phyloP scores from a whole-genome alignment of 2,329 filamentous ascomycete genomes.

The Nemania abortiva region DNA sequence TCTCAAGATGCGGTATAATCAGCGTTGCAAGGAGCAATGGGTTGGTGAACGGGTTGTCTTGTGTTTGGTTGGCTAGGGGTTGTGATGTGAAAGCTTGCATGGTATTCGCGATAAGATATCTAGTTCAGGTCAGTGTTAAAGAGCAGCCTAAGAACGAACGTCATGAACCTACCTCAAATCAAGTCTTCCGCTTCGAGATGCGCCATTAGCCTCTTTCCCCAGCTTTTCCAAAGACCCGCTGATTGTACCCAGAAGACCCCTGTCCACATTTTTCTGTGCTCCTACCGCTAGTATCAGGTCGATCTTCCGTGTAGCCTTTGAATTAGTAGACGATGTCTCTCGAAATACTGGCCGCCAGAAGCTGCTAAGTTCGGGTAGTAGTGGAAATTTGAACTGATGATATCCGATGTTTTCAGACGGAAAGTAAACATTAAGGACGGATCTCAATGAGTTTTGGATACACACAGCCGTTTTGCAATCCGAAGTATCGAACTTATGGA shows the following conservation, averaged over 20 bases:
- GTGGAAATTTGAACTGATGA: constrained; percentile 61
- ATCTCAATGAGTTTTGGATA: constrained; percentile 69
- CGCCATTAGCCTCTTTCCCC: constrained; percentile 62
- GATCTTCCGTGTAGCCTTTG: constrained; percentile 56
- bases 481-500: constrained; percentile 60
- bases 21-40: constrained; percentile 67
- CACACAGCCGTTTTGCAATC: constrained; percentile 62
- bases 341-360: constrained; percentile 67
- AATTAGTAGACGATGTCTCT: constrained; percentile 51
- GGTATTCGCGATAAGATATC: constrained; percentile 70
- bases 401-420: constrained; percentile 61
- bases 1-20: constrained; percentile 71
- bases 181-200: constrained; percentile 66
- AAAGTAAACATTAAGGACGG: constrained; percentile 64
- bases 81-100: constrained; percentile 70
- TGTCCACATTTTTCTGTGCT: constrained; percentile 65
- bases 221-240: constrained; percentile 66
- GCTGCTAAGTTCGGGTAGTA: constrained; percentile 62
- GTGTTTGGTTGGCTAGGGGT: constrained; percentile 61
- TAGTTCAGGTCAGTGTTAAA: constrained; percentile 46
- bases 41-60: constrained; percentile 67
- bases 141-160: neutral
- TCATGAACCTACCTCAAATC: constrained; percentile 64
- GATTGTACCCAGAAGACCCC: constrained; percentile 62
- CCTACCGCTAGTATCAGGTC: constrained; percentile 73